Evolutionary conservation across 164 flowering plant genomes (phyloP).

Genomic region (Akebia trifoliata): DNA sequence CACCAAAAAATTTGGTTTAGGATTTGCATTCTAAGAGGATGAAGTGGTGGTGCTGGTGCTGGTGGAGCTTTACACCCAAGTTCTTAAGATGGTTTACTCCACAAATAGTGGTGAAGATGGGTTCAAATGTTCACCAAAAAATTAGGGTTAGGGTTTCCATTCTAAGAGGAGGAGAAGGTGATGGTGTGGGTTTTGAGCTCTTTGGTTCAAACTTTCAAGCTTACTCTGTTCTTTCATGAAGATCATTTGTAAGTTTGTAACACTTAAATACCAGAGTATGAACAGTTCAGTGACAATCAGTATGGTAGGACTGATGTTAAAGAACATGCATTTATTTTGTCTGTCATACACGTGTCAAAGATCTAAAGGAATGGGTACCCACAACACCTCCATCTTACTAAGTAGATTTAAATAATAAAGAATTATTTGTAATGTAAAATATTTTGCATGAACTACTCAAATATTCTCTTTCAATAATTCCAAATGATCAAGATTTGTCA

Average conservation of each 20-base stretch:
- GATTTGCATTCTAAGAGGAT: no score
- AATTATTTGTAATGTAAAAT: no score
- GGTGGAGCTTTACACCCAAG: no score
- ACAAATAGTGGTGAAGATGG: background rate
- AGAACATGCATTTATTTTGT: background rate
- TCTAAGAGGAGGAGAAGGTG: background rate
- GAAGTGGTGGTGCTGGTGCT: background rate
- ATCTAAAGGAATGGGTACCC: background rate
- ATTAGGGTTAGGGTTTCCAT: slow-evolving; percentile 5
- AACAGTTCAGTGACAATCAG: background rate
- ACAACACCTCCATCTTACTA: no score
- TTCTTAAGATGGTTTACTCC: background rate
- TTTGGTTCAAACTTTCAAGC: background rate
- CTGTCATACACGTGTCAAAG: background rate
- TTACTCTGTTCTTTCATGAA: background rate
- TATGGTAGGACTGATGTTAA: slow-evolving; percentile 6
- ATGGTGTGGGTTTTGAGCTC: slow-evolving; percentile 13
- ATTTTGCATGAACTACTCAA: no score
- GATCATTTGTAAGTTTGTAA: background rate
- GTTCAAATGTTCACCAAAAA: background rate
- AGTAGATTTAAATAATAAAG: no score
- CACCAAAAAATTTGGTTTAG: no score
- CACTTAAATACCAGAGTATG: background rate
- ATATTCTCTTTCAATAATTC: no score
- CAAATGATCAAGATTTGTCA: no score